Conservation (phyloP, 768 basidiomycete genomes). For the Boletus coccyginus region DNA sequence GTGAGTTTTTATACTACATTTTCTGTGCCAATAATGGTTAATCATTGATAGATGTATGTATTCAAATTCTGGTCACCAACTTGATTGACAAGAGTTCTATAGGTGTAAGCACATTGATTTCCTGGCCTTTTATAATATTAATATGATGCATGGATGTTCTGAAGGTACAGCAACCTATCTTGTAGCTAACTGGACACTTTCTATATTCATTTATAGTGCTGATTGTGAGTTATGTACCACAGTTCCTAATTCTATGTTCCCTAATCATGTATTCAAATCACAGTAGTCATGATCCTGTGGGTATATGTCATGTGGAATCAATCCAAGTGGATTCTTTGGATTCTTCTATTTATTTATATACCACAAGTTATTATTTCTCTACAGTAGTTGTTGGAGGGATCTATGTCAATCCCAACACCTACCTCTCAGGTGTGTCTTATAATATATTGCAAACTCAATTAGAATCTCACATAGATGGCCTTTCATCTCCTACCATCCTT, state of each 20-base stretch:
- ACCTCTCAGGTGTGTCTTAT: background rate
- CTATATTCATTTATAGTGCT: background rate
- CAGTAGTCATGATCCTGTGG: background rate
- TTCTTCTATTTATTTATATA: background rate
- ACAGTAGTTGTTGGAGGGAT: background rate
- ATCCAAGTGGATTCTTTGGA: background rate
- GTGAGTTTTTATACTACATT: background rate
- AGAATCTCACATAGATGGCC: background rate
- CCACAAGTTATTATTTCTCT: too few species aligned
- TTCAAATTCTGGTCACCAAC: background rate
- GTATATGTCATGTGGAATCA: background rate
- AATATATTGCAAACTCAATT: background rate
- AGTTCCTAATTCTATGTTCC: background rate
- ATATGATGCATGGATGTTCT: background rate
- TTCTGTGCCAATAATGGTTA: background rate
- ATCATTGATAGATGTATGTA: background rate
- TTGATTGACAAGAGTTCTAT: background rate
- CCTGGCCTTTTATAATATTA: too few species aligned
- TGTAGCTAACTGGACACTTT: accelerated
- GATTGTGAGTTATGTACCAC: background rate
- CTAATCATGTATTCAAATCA: background rate
- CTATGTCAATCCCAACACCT: background rate
- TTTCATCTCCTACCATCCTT: too few species aligned
- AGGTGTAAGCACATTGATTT: background rate
- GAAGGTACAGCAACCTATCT: background rate